Percentiles rank a stretch among this genome's conserved stretches.
Conservation (phyloP, 140 eudicot genomes). For the Oenanthe javanica region DNA sequence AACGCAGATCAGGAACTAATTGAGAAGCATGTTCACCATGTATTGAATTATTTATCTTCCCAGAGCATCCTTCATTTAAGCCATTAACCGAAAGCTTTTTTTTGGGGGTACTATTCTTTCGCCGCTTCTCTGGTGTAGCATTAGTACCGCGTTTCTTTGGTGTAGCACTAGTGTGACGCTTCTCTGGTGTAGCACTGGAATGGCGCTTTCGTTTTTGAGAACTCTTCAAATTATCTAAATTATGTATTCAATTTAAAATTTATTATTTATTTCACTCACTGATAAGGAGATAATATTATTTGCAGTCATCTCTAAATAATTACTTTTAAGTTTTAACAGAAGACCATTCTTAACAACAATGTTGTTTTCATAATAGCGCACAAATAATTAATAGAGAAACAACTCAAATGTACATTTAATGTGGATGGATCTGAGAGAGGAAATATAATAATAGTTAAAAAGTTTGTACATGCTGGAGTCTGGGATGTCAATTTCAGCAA, state of each 20-base stretch:
- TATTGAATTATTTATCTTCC: slow-evolving; percentile 28
- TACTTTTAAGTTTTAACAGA: not conserved
- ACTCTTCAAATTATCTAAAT: slow-evolving; percentile 41
- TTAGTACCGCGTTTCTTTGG: slow-evolving; percentile 38
- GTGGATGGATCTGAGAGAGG: not conserved
- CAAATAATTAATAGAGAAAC: not conserved
- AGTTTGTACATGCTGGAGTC: not conserved
- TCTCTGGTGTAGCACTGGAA: slow-evolving; percentile 1
- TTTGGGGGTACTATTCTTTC: slow-evolving; percentile 31
- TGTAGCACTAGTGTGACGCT: slow-evolving; percentile 24
- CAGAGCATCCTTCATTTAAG: slow-evolving; percentile 25
- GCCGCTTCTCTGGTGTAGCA: slow-evolving; percentile 45
- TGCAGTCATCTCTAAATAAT: not conserved
- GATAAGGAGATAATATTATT: no score
- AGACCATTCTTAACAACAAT: not conserved
- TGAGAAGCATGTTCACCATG: slow-evolving; percentile 20
- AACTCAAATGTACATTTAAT: not conserved
- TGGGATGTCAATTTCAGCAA: not conserved
- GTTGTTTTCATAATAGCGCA: not conserved
- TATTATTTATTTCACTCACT: not conserved
- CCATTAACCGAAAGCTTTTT: slow-evolving; percentile 22
- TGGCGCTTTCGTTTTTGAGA: slow-evolving; percentile 34
- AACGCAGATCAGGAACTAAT: slow-evolving; percentile 65
- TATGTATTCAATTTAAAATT: not conserved
- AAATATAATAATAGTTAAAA: not conserved